Conservation (phyloP, 192 early-diverging fungal genomes). For the Umbelopsis sp. region DNA sequence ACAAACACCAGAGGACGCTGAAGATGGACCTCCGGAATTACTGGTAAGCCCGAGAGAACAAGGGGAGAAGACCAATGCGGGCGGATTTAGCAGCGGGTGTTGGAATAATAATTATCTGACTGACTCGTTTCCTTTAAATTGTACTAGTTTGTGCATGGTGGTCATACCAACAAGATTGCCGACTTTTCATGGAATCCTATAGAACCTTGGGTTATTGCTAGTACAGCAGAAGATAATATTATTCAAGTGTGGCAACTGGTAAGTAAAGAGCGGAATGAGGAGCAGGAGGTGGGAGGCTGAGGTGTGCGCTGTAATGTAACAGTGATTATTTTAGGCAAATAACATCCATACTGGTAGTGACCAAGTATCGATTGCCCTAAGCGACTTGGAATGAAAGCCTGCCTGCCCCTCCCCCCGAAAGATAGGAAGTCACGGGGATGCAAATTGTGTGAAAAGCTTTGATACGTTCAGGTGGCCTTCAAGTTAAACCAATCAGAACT, state of each 20-base stretch:
- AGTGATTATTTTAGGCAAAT: slow-evolving; percentile 31
- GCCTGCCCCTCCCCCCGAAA: not conserved
- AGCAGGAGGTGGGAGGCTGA: not conserved
- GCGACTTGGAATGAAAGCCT: slow-evolving; percentile 40
- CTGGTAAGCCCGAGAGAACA: slow-evolving; percentile 53
- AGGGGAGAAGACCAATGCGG: not conserved
- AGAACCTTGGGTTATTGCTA: slow-evolving; percentile 94
- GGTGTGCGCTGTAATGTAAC: not conserved
- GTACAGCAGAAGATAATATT: slow-evolving; percentile 94
- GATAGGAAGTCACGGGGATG: too few species aligned
- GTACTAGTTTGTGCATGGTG: slow-evolving; percentile 91
- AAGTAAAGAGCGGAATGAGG: slow-evolving; percentile 22
- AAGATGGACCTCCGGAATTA: slow-evolving; percentile 97
- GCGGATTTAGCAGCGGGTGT: too few species aligned
- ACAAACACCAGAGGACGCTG: slow-evolving; percentile 96
- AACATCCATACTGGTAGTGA: slow-evolving; percentile 38
- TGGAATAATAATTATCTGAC: not conserved
- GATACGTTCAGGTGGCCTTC: too few species aligned
- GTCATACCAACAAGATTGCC: slow-evolving; percentile 94
- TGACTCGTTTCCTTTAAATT: not conserved
- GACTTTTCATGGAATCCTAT: slow-evolving; percentile 95
- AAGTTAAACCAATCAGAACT: too few species aligned
- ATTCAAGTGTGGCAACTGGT: slow-evolving; percentile 99
- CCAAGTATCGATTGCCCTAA: slow-evolving; percentile 16
- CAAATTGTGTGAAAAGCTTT: too few species aligned